Conservation (phyloP, 495 filamentous ascomycete species). For the Elasticomyces elasticus region DNA sequence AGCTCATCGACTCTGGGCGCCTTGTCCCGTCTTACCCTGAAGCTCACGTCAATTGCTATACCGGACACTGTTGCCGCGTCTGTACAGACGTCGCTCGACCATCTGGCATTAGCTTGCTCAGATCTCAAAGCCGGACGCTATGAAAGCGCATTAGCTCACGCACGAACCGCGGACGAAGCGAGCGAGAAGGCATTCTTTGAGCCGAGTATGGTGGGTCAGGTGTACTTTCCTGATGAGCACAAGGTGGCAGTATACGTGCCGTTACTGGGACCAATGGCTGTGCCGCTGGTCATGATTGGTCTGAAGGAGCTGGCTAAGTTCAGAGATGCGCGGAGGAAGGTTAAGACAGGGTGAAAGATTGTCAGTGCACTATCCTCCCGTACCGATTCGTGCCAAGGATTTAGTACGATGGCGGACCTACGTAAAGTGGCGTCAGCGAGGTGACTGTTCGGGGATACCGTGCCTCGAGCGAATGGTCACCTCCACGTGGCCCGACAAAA, state of each 20-base stretch:
- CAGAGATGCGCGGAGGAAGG: too few species aligned
- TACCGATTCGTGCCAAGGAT: too few species aligned
- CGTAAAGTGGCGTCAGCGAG: too few species aligned
- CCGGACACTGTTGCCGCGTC: conserved; percentile 76
- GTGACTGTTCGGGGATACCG: too few species aligned
- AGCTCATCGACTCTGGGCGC: conserved; percentile 92
- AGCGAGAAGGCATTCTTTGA: conserved; percentile 96
- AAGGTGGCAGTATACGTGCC: conserved; percentile 97
- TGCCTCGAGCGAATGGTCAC: too few species aligned
- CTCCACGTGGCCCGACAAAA: too few species aligned
- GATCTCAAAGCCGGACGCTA: conserved; percentile 57
- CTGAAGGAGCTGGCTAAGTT: conserved; percentile 76
- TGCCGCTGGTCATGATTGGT: conserved; percentile 73
- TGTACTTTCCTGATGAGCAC: conserved; percentile 96
- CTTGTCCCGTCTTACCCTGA: conserved; percentile 72
- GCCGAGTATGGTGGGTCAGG: conserved; percentile 96
- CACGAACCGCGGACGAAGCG: conserved; percentile 73
- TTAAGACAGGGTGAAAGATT: too few species aligned
- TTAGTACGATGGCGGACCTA: too few species aligned
- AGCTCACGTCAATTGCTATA: conserved; percentile 83
- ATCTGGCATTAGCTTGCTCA: conserved; percentile 66
- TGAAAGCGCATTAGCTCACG: conserved; percentile 60
- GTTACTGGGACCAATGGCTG: conserved; percentile 80
- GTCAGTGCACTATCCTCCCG: too few species aligned
- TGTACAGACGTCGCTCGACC: conserved; percentile 48